phyloP scores from a whole-genome alignment of 345 rosid species.

The Citrus reticulata region DNA sequence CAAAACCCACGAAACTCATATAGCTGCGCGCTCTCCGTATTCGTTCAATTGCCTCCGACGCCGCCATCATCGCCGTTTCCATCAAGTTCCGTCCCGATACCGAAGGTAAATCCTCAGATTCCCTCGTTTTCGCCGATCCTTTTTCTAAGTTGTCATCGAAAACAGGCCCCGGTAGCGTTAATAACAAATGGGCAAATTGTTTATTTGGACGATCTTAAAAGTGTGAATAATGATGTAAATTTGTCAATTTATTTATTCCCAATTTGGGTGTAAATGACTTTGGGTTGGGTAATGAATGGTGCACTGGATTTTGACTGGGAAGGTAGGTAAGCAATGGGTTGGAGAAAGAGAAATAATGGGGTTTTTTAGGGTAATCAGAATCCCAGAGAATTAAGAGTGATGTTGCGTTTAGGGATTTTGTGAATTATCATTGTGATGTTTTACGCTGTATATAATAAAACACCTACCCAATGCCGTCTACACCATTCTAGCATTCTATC shows the following conservation, averaged over 20 bases:
- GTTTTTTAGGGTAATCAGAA: slow-evolving; percentile 64
- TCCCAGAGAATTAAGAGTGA: slow-evolving; percentile 67
- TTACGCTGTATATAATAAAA: no score
- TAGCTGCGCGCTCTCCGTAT: slow-evolving; percentile 51
- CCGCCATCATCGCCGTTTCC: slow-evolving; percentile 77
- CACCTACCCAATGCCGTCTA: no score
- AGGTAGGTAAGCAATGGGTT: slow-evolving; percentile 36
- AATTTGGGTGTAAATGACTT: slow-evolving; percentile 41
- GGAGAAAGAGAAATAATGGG: slow-evolving; percentile 46
- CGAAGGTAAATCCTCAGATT: slow-evolving; percentile 82
- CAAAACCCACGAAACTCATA: no score
- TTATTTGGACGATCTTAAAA: slow-evolving; percentile 65
- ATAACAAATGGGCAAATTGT: slow-evolving; percentile 90
- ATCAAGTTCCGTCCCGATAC: slow-evolving; percentile 87
- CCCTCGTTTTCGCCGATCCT: slow-evolving; percentile 78
- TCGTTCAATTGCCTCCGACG: slow-evolving; percentile 73
- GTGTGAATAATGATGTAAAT: slow-evolving; percentile 31
- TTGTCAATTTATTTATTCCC: slow-evolving; percentile 47
- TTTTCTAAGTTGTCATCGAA: slow-evolving; percentile 72
- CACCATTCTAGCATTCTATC: neutral
- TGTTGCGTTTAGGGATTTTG: slow-evolving; percentile 74
- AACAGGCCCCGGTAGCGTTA: slow-evolving; percentile 79
- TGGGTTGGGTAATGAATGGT: slow-evolving; percentile 21
- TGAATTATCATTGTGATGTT: slow-evolving; percentile 6
- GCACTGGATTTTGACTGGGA: slow-evolving; percentile 21